A percentile compares a stretch with the other conserved stretches of the same genome.
phyloP scores from a whole-genome alignment of 129 eudicot species.

The Flaveria ramosissima region DNA sequence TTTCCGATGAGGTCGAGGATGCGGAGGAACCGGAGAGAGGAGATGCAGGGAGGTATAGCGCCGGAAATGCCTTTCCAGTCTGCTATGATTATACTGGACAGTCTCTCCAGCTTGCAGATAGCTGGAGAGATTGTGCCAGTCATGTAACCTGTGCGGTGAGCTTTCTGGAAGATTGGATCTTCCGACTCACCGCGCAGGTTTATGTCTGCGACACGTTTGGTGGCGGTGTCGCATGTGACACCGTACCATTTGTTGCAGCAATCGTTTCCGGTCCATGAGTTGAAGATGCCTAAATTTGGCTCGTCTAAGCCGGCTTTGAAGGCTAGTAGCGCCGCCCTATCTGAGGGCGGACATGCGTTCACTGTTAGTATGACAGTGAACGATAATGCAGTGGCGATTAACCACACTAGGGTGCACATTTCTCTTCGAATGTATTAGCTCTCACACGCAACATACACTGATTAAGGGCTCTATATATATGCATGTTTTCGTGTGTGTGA shows the following conservation, averaged over 20 bases:
- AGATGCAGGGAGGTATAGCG: slow-evolving; percentile 43
- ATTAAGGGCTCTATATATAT: slow-evolving; percentile 20
- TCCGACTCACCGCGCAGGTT: slow-evolving; percentile 88
- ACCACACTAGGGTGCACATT: slow-evolving; percentile 34
- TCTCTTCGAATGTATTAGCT: background rate
- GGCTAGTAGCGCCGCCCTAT: slow-evolving; percentile 68
- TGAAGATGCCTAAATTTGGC: slow-evolving; percentile 69
- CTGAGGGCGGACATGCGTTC: slow-evolving; percentile 63
- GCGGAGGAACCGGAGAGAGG: slow-evolving; percentile 31
- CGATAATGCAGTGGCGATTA: slow-evolving; percentile 24
- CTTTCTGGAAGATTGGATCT: slow-evolving; percentile 68
- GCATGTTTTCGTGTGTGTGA: slow-evolving; percentile 32
- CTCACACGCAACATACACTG: background rate
- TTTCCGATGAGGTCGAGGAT: slow-evolving; percentile 42
- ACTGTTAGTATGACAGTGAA: slow-evolving; percentile 19
- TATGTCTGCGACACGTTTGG: slow-evolving; percentile 75
- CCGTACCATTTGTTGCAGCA: slow-evolving; percentile 92
- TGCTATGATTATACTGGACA: slow-evolving; percentile 65
- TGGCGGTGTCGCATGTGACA: slow-evolving; percentile 63
- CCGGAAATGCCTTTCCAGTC: slow-evolving; percentile 98
- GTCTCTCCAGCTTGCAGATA: slow-evolving; percentile 61
- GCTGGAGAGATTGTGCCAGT: slow-evolving; percentile 74
- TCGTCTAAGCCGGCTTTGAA: slow-evolving; percentile 61
- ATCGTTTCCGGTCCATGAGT: slow-evolving; percentile 74
- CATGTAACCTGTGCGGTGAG: slow-evolving; percentile 82